Evolutionary conservation across 768 basidiomycete genomes (phyloP).

Genomic region (Pisolithus albus): DNA sequence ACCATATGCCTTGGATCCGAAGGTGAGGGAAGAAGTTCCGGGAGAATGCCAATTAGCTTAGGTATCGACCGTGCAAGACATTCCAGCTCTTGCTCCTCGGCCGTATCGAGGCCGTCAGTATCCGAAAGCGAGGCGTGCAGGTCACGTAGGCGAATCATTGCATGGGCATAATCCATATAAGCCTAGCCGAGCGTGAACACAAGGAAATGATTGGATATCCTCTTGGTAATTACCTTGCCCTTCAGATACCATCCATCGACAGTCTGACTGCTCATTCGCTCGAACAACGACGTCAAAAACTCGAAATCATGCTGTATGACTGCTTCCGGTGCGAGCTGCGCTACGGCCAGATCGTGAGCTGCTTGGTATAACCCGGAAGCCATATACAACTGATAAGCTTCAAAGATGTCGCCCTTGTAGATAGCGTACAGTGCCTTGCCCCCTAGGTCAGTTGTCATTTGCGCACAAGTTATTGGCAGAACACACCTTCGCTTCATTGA

Average conservation of each 20-base stretch:
- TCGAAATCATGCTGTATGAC: slow-evolving; percentile 52
- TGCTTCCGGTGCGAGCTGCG: slow-evolving; percentile 84
- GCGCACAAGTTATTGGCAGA: background rate
- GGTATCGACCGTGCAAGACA: slow-evolving; percentile 54
- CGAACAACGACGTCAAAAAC: slow-evolving; percentile 65
- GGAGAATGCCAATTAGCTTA: slow-evolving; percentile 58
- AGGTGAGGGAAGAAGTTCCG: slow-evolving; percentile 56
- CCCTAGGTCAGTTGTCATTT: background rate
- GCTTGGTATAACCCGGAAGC: slow-evolving; percentile 60
- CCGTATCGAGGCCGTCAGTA: slow-evolving; percentile 38
- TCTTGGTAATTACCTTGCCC: slow-evolving; percentile 55
- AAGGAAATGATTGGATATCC: background rate
- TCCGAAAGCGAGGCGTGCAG: slow-evolving; percentile 41
- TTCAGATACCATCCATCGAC: slow-evolving; percentile 77
- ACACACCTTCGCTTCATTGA: slow-evolving; percentile 76
- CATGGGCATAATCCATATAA: slow-evolving; percentile 66
- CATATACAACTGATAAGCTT: slow-evolving; percentile 73
- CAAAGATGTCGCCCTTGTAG: slow-evolving; percentile 53
- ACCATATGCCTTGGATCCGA: slow-evolving; percentile 60
- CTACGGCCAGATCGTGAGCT: slow-evolving; percentile 80
- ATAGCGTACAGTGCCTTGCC: slow-evolving; percentile 61
- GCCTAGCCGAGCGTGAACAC: slow-evolving; percentile 34
- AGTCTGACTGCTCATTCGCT: slow-evolving; percentile 46
- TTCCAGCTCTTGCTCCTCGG: slow-evolving; percentile 49
- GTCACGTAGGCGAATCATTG: slow-evolving; percentile 53